A percentile compares a stretch with the other conserved stretches of the same genome.
Conservation (phyloP, 768 basidiomycete species). For the Butyriboletus loyo region DNA sequence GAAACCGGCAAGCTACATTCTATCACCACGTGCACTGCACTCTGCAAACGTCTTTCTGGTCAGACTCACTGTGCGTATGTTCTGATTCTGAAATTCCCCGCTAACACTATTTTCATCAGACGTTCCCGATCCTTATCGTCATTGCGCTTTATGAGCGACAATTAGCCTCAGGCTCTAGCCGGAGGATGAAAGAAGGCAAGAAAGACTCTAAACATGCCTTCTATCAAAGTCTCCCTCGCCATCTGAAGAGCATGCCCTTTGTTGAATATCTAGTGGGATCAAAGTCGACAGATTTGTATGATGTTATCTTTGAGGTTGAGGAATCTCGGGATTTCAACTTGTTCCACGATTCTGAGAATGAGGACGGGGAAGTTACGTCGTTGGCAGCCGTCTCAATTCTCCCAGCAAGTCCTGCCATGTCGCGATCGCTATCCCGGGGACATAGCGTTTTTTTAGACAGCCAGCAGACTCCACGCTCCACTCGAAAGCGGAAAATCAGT, state of each 20-base stretch:
- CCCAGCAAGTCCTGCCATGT: slow-evolving; percentile 9
- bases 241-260: slow-evolving; percentile 70
- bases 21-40: slow-evolving; percentile 78
- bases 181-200: slow-evolving; percentile 48
- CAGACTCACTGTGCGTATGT: slow-evolving; percentile 61
- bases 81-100: neutral
- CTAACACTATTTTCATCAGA: slow-evolving; percentile 33
- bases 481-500: slow-evolving; percentile 28
- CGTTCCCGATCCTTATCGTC: slow-evolving; percentile 71
- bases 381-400: slow-evolving; percentile 4
- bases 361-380: slow-evolving; percentile 20
- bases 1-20: slow-evolving; percentile 72
- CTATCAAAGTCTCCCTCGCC: slow-evolving; percentile 64
- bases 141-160: slow-evolving; percentile 82
- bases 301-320: slow-evolving; percentile 78
- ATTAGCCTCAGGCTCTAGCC: slow-evolving; percentile 48
- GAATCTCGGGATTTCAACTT: slow-evolving; percentile 44
- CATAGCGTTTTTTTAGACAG: slow-evolving; percentile 4
- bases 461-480: slow-evolving; percentile 6
- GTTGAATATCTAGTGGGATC: slow-evolving; percentile 77
- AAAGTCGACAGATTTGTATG: slow-evolving; percentile 62
- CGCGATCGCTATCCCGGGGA: slow-evolving; percentile 5
- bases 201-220: slow-evolving; percentile 52
- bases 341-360: slow-evolving; percentile 52
- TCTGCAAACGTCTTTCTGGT: slow-evolving; percentile 83